phyloP scores from a whole-genome alignment of 2,329 filamentous ascomycete genomes.

The Beauveria sp. region DNA sequence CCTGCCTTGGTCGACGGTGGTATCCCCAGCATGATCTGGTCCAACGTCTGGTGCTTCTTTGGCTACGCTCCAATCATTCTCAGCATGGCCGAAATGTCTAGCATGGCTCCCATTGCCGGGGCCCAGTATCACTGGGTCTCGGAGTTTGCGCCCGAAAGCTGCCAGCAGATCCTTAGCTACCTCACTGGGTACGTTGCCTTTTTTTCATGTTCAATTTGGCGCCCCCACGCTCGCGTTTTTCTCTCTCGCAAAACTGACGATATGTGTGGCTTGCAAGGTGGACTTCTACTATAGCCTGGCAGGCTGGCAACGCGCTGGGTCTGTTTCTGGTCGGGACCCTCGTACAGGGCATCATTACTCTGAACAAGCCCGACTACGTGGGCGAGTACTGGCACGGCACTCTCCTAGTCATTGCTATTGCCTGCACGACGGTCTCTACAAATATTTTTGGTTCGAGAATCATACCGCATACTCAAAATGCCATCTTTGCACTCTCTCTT shows the following conservation, averaged over 20 bases:
- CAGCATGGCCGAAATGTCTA: conserved; percentile 17
- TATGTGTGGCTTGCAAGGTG: conserved; percentile 2
- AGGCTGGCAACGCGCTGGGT: conserved; percentile 13
- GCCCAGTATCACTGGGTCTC: conserved; percentile 18
- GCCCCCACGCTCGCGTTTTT: too few relatives aligned
- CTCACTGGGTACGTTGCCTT: neutral
- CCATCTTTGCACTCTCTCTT: conserved; percentile 13
- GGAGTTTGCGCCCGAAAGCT: conserved; percentile 12
- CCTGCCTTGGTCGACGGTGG: conserved; percentile 11
- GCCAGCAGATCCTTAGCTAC: conserved; percentile 9
- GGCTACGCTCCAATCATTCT: conserved; percentile 10
- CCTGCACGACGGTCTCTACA: neutral
- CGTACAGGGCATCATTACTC: conserved; percentile 11
- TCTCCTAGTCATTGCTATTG: conserved; percentile 11
- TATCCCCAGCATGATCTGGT: conserved; percentile 8
- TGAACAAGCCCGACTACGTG: conserved; percentile 10
- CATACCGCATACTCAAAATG: conserved; percentile 13
- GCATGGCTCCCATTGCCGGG: conserved; percentile 17
- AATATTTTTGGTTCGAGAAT: conserved; percentile 11
- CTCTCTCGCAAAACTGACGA: neutral
- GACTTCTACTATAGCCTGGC: conserved; percentile 15
- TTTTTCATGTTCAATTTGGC: too few relatives aligned
- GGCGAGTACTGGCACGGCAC: conserved; percentile 12
- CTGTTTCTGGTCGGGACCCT: conserved; percentile 13
- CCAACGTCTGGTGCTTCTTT: conserved; percentile 6